Conservation (phyloP, 257 asterid genomes). For the Solanum appendiculatum region DNA sequence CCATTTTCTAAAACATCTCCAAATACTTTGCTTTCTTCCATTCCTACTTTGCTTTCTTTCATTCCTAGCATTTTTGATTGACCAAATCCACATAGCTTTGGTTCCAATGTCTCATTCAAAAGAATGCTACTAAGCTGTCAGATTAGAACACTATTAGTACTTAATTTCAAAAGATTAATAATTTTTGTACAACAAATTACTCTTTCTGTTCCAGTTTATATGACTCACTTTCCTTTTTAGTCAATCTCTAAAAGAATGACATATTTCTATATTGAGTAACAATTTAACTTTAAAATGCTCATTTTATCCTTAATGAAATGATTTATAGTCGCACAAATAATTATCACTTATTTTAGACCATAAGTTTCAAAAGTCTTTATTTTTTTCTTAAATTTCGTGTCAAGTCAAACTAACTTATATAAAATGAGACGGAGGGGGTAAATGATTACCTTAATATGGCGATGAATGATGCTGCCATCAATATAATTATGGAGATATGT, state of each 20-base stretch:
- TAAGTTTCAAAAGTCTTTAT: no score
- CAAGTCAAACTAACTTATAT: no score
- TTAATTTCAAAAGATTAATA: neutral
- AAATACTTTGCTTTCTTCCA: slow-evolving; percentile 65
- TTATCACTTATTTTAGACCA: no score
- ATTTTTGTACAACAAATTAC: neutral
- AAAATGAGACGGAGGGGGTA: no score
- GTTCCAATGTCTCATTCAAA: slow-evolving; percentile 43
- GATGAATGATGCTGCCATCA: slow-evolving; percentile 73
- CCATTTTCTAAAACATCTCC: slow-evolving; percentile 73
- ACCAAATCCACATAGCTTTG: slow-evolving; percentile 77
- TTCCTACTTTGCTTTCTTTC: slow-evolving; percentile 68
- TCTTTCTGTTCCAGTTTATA: no score
- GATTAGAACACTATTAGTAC: neutral
- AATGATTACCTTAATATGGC: slow-evolving; percentile 83
- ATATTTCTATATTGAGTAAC: no score
- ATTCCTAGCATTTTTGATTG: slow-evolving; percentile 56
- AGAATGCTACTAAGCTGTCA: slow-evolving; percentile 63
- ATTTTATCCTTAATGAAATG: no score
- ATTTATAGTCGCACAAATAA: no score
- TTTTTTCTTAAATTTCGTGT: no score
- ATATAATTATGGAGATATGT: slow-evolving; percentile 52
- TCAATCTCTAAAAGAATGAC: no score
- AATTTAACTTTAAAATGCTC: no score
- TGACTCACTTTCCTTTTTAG: no score